A percentile compares a stretch with the other conserved stretches of the same genome.
These are phyloP conservation scores for Ganoderma multipileum DNA, from an alignment of 1,284 basidiomycete species.

Conservation along the genomic window DNA sequence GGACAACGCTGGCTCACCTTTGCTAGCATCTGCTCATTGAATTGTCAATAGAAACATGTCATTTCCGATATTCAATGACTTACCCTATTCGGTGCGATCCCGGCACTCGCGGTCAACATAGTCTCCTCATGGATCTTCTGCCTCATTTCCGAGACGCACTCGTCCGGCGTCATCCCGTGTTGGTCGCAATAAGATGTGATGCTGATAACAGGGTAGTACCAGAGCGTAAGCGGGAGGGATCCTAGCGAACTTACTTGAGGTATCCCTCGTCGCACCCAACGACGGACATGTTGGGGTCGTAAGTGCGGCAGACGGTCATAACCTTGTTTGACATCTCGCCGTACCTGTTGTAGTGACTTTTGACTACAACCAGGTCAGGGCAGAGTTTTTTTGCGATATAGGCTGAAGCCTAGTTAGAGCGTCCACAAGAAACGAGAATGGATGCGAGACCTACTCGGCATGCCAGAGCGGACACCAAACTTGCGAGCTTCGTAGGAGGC, in stretches of 20 bases:
- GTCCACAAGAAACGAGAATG: neutral
- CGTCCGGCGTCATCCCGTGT: slow-evolving; percentile 69
- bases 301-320: slow-evolving; percentile 75
- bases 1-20: slow-evolving; percentile 29
- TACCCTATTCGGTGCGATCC: slow-evolving; percentile 89
- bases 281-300: slow-evolving; percentile 82
- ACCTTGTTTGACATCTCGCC: slow-evolving; percentile 73
- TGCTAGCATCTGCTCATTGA: slow-evolving; percentile 38
- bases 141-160: slow-evolving; percentile 83
- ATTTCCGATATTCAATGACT: slow-evolving; percentile 21
- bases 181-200: slow-evolving; percentile 80
- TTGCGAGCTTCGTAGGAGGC: slow-evolving; percentile 93
- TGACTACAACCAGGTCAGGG: slow-evolving; percentile 86
- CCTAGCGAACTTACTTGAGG: slow-evolving; percentile 66
- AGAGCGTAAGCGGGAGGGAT: neutral
- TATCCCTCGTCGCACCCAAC: slow-evolving; percentile 92
- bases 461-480: slow-evolving; percentile 88
- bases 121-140: slow-evolving; percentile 77
- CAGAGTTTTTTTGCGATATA: slow-evolving; percentile 95
- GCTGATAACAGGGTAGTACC: slow-evolving; percentile 44
- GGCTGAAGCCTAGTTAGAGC: slow-evolving; percentile 45
- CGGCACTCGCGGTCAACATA: slow-evolving; percentile 90
- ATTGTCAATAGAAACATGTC: slow-evolving; percentile 19
- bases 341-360: slow-evolving; percentile 71
- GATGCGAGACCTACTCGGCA: slow-evolving; percentile 66